A percentile compares a stretch with the other conserved stretches of the same genome.
Conservation (phyloP, 1,284 basidiomycete genomes). For the Ceratobasidium sp. region DNA sequence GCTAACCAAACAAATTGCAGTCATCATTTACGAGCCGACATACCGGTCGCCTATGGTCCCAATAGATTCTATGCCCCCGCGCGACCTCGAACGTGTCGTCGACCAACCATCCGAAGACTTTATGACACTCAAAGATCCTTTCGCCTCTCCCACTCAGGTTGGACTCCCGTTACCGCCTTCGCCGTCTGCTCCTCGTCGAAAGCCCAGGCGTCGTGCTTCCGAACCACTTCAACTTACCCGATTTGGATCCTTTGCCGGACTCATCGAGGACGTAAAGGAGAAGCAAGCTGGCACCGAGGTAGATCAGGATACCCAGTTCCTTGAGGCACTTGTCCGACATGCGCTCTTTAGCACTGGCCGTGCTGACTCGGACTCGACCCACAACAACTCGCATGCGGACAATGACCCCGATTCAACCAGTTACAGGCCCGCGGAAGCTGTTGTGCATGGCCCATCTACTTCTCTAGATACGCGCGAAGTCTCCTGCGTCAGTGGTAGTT, state of each 20-base stretch:
- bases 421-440: background rate
- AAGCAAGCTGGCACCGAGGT: conserved; percentile 8
- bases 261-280: background rate
- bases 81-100: conserved; percentile 6
- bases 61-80: background rate
- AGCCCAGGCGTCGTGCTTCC: conserved; percentile 25
- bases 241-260: conserved; percentile 23
- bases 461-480: background rate
- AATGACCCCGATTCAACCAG: background rate
- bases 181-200: conserved; percentile 23
- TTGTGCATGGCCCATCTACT: background rate
- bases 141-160: conserved; percentile 26
- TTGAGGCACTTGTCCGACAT: conserved; percentile 29
- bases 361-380: background rate
- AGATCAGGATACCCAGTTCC: conserved; percentile 17
- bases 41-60: background rate
- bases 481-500: background rate
- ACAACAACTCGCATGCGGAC: background rate
- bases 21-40: conserved; percentile 28
- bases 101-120: conserved; percentile 32
- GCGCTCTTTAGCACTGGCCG: conserved; percentile 23
- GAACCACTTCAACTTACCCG: conserved; percentile 25
- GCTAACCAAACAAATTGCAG: background rate
- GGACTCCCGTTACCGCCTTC: conserved; percentile 16
- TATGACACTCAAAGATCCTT: conserved; percentile 30